These are phyloP conservation scores for Corchorus capsularis DNA, from an alignment of 345 rosid genomes.

Conservation along the genomic window DNA sequence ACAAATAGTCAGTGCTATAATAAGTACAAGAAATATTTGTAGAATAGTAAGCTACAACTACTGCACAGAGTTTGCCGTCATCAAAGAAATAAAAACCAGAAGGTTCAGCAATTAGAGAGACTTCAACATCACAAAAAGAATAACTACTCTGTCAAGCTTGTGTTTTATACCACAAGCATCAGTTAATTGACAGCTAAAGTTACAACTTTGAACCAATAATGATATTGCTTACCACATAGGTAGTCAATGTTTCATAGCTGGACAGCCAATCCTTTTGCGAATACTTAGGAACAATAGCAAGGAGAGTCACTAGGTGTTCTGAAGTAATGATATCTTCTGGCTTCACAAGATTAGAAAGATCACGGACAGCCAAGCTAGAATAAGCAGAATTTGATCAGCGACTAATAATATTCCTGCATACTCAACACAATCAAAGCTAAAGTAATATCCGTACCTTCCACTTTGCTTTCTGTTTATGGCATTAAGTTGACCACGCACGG, in stretches of 20 bases:
- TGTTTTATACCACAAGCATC: background rate
- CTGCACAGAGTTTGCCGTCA: background rate
- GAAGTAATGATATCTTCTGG: slow-evolving; percentile 82
- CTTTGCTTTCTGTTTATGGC: slow-evolving; percentile 94
- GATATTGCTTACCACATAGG: slow-evolving; percentile 74
- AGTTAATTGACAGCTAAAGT: background rate
- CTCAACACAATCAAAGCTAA: background rate
- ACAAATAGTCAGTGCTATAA: background rate
- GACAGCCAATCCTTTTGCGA: slow-evolving; percentile 99
- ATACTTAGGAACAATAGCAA: slow-evolving; percentile 85
- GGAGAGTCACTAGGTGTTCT: slow-evolving; percentile 86
- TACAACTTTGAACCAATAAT: background rate
- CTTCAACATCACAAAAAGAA: slow-evolving; percentile 3
- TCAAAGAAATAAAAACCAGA: background rate
- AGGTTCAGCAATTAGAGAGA: background rate
- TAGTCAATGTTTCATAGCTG: slow-evolving; percentile 87
- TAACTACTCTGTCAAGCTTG: background rate
- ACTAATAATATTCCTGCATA: background rate
- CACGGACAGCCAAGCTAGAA: slow-evolving; percentile 98
- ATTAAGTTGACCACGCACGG: slow-evolving; percentile 93
- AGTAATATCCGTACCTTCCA: slow-evolving; percentile 63
- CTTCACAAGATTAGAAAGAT: slow-evolving; percentile 90
- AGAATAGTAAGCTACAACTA: slow-evolving; percentile 6
- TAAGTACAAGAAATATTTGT: background rate
- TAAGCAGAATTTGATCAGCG: slow-evolving; percentile 25